Percentiles rank a stretch among this genome's conserved stretches.
phyloP scores from a whole-genome alignment of 768 basidiomycete genomes.

The Suillus decipiens region DNA sequence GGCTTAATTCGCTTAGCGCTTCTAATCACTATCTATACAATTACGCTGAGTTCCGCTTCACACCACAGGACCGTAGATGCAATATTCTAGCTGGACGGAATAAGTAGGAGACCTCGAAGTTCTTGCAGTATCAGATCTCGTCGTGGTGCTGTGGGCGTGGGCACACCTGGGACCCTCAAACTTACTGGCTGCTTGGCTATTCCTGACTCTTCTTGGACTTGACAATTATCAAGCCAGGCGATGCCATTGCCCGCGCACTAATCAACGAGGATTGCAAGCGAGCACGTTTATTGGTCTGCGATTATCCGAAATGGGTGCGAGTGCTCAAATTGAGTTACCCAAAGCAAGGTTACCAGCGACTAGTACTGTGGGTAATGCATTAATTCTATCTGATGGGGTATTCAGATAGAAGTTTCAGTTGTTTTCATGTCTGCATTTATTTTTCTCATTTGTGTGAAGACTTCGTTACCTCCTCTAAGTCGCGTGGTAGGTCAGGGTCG shows the following conservation, averaged over 20 bases:
- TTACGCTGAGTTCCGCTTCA: neutral
- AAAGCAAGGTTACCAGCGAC: slow-evolving; percentile 1
- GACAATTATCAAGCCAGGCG: neutral
- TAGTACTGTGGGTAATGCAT: neutral
- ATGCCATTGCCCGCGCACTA: neutral
- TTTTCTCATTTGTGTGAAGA: neutral
- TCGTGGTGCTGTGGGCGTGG: neutral
- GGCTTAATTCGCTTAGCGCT: neutral
- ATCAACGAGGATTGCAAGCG: neutral
- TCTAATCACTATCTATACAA: neutral
- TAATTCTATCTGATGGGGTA: neutral
- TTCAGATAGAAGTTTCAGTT: neutral
- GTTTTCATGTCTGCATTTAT: neutral
- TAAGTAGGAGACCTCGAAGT: neutral
- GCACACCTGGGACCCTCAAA: neutral
- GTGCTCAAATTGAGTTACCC: neutral
- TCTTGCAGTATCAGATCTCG: too few relatives aligned
- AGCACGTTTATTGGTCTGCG: neutral
- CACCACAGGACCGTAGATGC: neutral
- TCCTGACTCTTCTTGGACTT: neutral
- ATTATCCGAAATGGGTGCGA: neutral
- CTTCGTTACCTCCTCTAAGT: neutral
- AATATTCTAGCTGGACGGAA: neutral
- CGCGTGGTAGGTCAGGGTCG: neutral
- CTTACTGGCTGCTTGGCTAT: neutral